Evolutionary conservation across 2,329 filamentous ascomycete genomes (phyloP).

Genomic region (Graphiopsis chlorocephala): DNA sequence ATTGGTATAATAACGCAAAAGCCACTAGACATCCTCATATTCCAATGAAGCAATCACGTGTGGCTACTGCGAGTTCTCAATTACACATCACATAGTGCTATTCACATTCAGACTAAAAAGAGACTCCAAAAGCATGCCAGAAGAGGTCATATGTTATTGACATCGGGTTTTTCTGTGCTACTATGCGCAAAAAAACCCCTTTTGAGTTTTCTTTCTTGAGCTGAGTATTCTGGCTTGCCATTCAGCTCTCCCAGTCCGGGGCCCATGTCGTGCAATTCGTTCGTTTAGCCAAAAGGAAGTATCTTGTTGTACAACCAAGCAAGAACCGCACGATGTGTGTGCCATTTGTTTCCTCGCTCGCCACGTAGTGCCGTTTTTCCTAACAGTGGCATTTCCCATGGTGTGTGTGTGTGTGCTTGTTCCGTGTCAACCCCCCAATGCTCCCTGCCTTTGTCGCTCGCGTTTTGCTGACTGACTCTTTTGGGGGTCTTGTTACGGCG

Average conservation of each 20-base stretch:
- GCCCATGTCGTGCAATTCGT: background rate
- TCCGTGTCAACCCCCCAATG: background rate
- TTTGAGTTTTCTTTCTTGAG: background rate
- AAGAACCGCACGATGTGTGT: background rate
- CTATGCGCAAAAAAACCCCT: background rate
- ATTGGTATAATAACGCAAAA: background rate
- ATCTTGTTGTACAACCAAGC: background rate
- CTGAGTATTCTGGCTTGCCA: background rate
- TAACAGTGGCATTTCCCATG: background rate
- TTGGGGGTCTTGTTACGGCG: background rate
- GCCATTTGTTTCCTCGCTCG: background rate
- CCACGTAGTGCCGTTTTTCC: constrained; percentile 4
- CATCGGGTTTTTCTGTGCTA: background rate
- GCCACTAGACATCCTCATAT: background rate
- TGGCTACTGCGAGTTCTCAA: background rate
- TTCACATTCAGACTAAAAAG: background rate
- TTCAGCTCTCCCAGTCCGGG: background rate
- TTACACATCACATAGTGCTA: background rate
- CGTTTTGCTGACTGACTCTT: background rate
- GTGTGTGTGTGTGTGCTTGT: too few relatives aligned
- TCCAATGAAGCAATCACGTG: background rate
- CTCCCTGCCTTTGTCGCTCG: background rate
- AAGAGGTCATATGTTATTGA: background rate
- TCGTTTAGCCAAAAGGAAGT: background rate
- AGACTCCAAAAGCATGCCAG: background rate